Evolutionary conservation across 495 filamentous ascomycete species (phyloP).

Genomic region (Geopyxis carbonaria): DNA sequence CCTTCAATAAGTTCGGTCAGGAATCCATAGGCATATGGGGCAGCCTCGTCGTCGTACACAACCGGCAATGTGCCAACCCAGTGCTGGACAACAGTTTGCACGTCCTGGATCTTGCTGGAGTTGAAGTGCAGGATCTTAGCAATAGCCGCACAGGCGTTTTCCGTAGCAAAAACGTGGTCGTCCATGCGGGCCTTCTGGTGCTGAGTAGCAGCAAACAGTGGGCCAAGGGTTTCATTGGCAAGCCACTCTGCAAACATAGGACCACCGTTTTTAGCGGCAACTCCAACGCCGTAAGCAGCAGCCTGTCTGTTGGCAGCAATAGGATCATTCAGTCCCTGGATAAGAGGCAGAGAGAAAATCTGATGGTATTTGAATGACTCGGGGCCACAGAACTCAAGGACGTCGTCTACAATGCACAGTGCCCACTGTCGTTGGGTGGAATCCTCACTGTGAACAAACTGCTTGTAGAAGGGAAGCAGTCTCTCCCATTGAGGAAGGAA

Average conservation of each 20-base stretch:
- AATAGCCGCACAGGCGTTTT: conserved; percentile 93
- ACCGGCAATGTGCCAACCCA: conserved; percentile 89
- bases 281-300: conserved; percentile 87
- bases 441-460: conserved; percentile 67
- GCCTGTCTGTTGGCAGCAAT: conserved; percentile 90
- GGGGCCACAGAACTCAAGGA: conserved; percentile 85
- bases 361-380: conserved; percentile 66
- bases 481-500: conserved; percentile 83
- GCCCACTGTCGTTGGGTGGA: conserved; percentile 96
- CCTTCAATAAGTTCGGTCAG: conserved; percentile 80
- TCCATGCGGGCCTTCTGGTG: conserved; percentile 66
- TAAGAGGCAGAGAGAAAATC: conserved; percentile 69
- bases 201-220: conserved; percentile 67
- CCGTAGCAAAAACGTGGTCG: conserved; percentile 91
- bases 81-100: conserved; percentile 50
- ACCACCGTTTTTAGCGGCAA: conserved; percentile 87
- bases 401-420: conserved; percentile 95
- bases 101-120: conserved; percentile 48
- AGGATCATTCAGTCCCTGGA: conserved; percentile 64
- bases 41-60: conserved; percentile 90
- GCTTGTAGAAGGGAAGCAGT: conserved; percentile 65
- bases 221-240: conserved; percentile 49
- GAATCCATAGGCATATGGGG: conserved; percentile 89
- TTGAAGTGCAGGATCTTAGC: conserved; percentile 93
- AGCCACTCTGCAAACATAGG: conserved; percentile 68